These are phyloP conservation scores for Globisporangium echinulatum DNA, from an alignment of 352 stramenopile genomes.

Conservation along the genomic window DNA sequence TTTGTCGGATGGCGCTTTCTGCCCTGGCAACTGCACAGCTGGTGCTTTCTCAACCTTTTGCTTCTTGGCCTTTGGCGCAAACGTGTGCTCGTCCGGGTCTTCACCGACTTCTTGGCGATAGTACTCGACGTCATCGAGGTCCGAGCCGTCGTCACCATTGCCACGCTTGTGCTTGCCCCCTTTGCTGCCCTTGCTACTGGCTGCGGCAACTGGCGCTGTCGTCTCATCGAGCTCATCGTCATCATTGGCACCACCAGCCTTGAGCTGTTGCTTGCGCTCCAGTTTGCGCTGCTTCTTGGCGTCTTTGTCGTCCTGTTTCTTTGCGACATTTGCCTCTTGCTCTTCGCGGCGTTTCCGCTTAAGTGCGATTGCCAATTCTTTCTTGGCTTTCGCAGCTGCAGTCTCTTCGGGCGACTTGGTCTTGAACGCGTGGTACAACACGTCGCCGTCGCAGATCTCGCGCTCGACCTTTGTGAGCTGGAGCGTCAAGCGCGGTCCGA, in stretches of 20 bases:
- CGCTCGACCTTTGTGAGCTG: constrained; percentile 96
- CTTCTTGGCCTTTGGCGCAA: constrained; percentile 55
- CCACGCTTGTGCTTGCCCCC: neutral
- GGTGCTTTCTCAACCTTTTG: constrained; percentile 24
- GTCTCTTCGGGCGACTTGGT: constrained; percentile 82
- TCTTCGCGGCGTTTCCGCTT: constrained; percentile 86
- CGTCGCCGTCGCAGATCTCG: constrained; percentile 93
- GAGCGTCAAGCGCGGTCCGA: constrained; percentile 93
- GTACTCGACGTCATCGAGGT: constrained; percentile 74
- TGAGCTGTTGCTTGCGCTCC: constrained; percentile 51
- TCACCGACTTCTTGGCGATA: constrained; percentile 81
- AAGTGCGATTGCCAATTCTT: constrained; percentile 53
- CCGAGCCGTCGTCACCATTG: constrained; percentile 38
- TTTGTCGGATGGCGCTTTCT: constrained; percentile 65
- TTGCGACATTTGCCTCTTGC: constrained; percentile 84
- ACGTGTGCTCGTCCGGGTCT: constrained; percentile 78
- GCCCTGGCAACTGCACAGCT: constrained; percentile 40
- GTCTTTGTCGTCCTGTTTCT: constrained; percentile 81
- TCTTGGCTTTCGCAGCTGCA: constrained; percentile 75
- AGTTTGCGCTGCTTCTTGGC: constrained; percentile 72
- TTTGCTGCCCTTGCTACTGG: constrained; percentile 18
- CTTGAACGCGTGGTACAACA: constrained; percentile 96
- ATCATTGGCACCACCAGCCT: constrained; percentile 5
- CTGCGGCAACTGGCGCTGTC: constrained; percentile 16
- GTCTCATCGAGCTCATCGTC: constrained; percentile 34